A percentile compares a stretch with the other conserved stretches of the same genome.
Conservation (phyloP, 2,329 filamentous ascomycete genomes). For the Allantophomopsis lycopodina region DNA sequence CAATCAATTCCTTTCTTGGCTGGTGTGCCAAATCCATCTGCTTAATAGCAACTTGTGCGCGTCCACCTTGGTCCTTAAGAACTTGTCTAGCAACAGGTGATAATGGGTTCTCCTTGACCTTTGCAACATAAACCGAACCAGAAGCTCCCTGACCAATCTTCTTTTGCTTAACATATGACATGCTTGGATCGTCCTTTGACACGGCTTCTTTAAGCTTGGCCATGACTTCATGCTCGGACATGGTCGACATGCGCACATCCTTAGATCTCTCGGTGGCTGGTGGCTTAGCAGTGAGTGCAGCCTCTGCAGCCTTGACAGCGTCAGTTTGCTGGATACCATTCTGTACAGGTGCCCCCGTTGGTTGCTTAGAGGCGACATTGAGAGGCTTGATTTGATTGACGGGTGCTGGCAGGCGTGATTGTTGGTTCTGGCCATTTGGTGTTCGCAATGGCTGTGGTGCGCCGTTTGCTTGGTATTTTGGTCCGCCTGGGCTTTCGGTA, state of each 20-base stretch:
- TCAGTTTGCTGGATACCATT: conserved; percentile 34
- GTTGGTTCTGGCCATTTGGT: conserved; percentile 28
- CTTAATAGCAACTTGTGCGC: conserved; percentile 93
- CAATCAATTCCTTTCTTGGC: conserved; percentile 93
- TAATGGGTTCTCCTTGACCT: conserved; percentile 78
- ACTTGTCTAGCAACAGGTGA: conserved; percentile 69
- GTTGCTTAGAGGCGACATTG: conserved; percentile 59
- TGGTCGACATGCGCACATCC: conserved; percentile 95
- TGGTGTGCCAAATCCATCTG: conserved; percentile 99
- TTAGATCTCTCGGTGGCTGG: conserved; percentile 61
- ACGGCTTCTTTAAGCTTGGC: conserved; percentile 87
- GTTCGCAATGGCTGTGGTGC: conserved; percentile 12
- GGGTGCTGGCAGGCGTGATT: conserved; percentile 41
- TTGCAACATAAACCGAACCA: conserved; percentile 94
- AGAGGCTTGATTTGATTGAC: conserved; percentile 52
- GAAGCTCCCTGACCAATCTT: conserved; percentile 99
- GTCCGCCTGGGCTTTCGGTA: conserved; percentile 12
- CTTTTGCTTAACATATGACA: conserved; percentile 98
- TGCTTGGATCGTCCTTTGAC: conserved; percentile 84
- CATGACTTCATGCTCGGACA: conserved; percentile 97
- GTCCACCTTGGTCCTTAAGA: conserved; percentile 63
- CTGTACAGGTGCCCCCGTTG: conserved; percentile 22
- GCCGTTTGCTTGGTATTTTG: conserved; percentile 25
- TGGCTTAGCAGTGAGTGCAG: conserved; percentile 75
- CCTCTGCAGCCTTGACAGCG: conserved; percentile 78